phyloP scores from a whole-genome alignment of 257 asterid genomes.

The Agastache rugosa region DNA sequence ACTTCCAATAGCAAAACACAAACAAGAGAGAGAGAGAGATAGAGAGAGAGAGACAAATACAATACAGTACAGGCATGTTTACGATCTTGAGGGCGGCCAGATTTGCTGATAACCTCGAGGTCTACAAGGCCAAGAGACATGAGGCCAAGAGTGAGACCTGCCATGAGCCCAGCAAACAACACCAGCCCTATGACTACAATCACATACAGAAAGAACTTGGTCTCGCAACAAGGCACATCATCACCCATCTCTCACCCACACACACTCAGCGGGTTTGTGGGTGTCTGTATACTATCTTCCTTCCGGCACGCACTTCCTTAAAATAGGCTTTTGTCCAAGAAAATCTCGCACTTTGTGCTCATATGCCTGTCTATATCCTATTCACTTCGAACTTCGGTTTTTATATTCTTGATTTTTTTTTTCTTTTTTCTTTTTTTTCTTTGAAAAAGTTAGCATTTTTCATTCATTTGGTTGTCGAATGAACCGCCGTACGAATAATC shows the following conservation, averaged over 20 bases:
- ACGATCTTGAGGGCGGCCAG: constrained; percentile 94
- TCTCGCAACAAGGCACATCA: constrained; percentile 71
- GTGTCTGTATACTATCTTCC: constrained; percentile 1
- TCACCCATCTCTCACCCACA: constrained; percentile 52
- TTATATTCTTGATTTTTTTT: neutral
- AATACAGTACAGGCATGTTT: constrained; percentile 71
- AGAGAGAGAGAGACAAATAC: constrained; percentile 33
- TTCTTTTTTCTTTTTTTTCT: neutral
- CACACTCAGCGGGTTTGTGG: constrained; percentile 25
- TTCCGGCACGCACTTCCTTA: constrained; percentile 35
- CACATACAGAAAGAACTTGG: constrained; percentile 58
- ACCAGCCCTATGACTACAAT: constrained; percentile 69
- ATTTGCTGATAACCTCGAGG: constrained; percentile 97
- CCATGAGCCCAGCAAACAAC: constrained; percentile 92
- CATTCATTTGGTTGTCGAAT: constrained; percentile 30
- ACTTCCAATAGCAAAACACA: constrained; percentile 17
- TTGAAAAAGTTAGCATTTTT: neutral
- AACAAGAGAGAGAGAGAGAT: neutral
- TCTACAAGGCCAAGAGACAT: constrained; percentile 99
- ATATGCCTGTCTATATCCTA: constrained; percentile 30
- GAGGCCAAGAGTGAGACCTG: constrained; percentile 96
- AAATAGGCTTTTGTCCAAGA: constrained; percentile 4
- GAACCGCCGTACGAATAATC: constrained; percentile 31
- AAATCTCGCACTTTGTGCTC: constrained; percentile 42
- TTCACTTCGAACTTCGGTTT: constrained; percentile 1